phyloP scores from a whole-genome alignment of 176 grass and related monocot genomes.

The Carex scoparia region DNA sequence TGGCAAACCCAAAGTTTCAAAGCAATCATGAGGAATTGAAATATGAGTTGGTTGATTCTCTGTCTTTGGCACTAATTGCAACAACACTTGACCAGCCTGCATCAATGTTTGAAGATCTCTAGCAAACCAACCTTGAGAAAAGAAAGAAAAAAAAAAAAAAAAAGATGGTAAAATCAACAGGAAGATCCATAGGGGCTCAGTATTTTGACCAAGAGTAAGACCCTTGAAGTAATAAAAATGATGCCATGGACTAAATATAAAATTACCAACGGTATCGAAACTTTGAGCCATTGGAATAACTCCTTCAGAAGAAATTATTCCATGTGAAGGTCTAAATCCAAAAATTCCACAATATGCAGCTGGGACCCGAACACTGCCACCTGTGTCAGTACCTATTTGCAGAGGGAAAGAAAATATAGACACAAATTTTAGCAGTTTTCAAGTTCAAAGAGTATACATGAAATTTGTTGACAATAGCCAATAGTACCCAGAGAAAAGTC shows the following conservation, averaged over 20 bases:
- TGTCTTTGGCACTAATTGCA: slow-evolving; percentile 33
- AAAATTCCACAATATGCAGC: slow-evolving; percentile 82
- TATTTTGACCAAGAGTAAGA: background rate
- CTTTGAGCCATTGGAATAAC: slow-evolving; percentile 75
- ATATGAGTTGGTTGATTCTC: slow-evolving; percentile 37
- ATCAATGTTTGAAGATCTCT: slow-evolving; percentile 52
- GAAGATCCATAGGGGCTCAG: background rate
- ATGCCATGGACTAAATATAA: background rate
- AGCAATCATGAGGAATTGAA: slow-evolving; percentile 62
- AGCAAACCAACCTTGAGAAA: slow-evolving; percentile 71
- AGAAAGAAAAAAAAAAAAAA: background rate
- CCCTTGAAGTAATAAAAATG: background rate
- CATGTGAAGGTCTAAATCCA: slow-evolving; percentile 77
- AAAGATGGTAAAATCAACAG: background rate
- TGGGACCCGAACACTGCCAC: slow-evolving; percentile 84
- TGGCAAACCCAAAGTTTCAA: slow-evolving; percentile 47
- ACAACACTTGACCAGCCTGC: slow-evolving; percentile 39
- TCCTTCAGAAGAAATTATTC: slow-evolving; percentile 36
- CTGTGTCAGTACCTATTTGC: slow-evolving; percentile 65
- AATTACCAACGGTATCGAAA: slow-evolving; percentile 80
- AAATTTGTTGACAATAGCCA: background rate
- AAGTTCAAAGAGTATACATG: background rate
- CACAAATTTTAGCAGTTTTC: background rate
- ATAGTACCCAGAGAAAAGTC: slow-evolving; percentile 64
- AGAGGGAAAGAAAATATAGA: background rate